Conservation (phyloP, 495 filamentous ascomycete species). For the Recurvomyces mirabilis region DNA sequence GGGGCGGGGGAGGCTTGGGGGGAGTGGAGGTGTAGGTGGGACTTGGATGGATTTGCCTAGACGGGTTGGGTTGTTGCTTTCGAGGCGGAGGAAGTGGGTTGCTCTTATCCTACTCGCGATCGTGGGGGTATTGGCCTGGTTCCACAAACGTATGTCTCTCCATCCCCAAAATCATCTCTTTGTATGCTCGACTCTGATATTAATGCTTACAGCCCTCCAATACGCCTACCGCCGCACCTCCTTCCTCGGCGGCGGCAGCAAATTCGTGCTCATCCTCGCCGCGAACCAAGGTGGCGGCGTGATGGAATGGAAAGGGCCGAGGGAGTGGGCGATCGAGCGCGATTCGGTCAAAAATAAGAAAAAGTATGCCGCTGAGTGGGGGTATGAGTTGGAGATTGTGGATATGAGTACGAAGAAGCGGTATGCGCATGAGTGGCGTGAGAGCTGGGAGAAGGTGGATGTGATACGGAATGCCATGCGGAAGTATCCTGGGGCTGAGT, state of each 20-base stretch:
- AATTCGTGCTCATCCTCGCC: conserved; percentile 86
- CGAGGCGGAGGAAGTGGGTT: conserved; percentile 48
- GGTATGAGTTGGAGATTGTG: conserved; percentile 89
- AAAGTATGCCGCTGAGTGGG: conserved; percentile 76
- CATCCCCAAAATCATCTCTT: conserved; percentile 39
- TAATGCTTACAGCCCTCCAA: conserved; percentile 31
- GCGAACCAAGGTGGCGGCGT: conserved; percentile 94
- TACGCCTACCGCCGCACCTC: conserved; percentile 43
- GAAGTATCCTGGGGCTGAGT: conserved; percentile 93
- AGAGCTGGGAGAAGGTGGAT: conserved; percentile 99
- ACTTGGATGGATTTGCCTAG: conserved; percentile 25
- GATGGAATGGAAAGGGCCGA: conserved; percentile 96
- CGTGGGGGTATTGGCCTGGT: conserved; percentile 52
- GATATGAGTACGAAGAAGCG: conserved; percentile 98
- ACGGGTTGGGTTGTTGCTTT: conserved; percentile 33
- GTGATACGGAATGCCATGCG: conserved; percentile 80
- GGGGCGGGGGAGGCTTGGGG: conserved; percentile 36
- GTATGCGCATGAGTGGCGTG: conserved; percentile 97
- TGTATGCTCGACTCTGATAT: conserved; percentile 26
- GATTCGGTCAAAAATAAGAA: conserved; percentile 93
- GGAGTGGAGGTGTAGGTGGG: conserved; percentile 1
- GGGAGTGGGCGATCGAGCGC: conserved; percentile 96
- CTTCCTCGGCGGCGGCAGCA: conserved; percentile 67
- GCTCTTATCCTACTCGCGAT: conserved; percentile 50
- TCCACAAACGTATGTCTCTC: conserved; percentile 50